Base-by-base conservation (phyloP, 345 rosid genomes). In the Passiflora organensis region DNA sequence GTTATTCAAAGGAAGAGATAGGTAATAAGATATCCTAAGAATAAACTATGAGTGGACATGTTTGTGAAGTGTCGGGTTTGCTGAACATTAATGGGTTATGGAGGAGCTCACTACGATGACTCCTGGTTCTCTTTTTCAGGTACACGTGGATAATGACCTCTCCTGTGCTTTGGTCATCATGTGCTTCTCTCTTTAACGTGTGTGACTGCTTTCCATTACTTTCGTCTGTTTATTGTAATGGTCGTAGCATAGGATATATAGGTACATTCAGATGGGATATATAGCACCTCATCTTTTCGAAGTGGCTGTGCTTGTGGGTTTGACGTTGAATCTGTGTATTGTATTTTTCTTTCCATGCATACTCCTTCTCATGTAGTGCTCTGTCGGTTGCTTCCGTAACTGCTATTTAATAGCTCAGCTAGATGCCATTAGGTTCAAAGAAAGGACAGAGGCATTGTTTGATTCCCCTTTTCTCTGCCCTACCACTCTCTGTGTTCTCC, bases 61-160 rank as follows among this genome's bases (percentile, higher is more conserved):
- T 60, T 72, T 64, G 58, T 43, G 53, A 37, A 56, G 70, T 77
- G 82, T 79, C 82, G 70, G 78, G 38, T 60, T 69, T 62, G 50
- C 28, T 44, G 64, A 50, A 42, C 51, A 41, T 32, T 32, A 34
- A 56, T 32, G 54, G 18, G 59, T 47, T 48, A 25, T 61, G 65
- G 64, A 63, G 32, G 66, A 50, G 52, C 63, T 51, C 50, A n/a
- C 14, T 2, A 37, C 6, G 39, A 51, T 42, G 22, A 43, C 49
- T 61, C 43, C 19, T 37, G 45, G 25, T 52, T 68, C 65, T 64
- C 67, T 43, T 56, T 48, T 38, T 34, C 28, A 28, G 42, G 46
- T 18, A 60, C 76, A 67, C 62, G 53, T 60, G 71, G 68, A 63
- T 50, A 56, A 53, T 53, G 49, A 55, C 34, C 15, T 48, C 37